Evolutionary conservation across 768 basidiomycete species (phyloP), one percentile per base, ranked within the genome.

Genomic region (Lactarius deliciosus): DNA sequence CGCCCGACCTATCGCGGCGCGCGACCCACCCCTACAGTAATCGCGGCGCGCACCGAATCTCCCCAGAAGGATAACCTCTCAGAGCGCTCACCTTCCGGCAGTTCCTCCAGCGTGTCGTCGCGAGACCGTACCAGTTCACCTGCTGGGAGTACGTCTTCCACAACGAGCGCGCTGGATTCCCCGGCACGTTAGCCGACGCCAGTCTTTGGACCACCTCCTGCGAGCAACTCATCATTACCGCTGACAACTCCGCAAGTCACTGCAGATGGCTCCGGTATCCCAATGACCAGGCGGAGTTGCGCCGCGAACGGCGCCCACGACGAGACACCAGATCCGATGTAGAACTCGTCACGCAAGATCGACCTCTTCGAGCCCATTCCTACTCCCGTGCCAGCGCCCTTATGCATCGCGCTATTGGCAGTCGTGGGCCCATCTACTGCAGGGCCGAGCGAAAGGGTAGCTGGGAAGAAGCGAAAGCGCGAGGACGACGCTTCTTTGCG

Each of bases 401-500:
- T 57, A 1, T 58, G 36, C n/a, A 13, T 58, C 15, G 6, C 3
- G 0, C 56, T 45, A 22, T 57, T 57, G 16, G 45, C 16, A 22
- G 47, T 10, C n/a, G n/a, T 5, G n/a, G n/a, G 13, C 38, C 38
- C n/a, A 0, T 9, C 47, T n/a, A n/a, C 58, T 5, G 1, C 56
- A 22, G 47, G 32, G n/a, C n/a, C 50, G 22, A 66, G 56, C 30
- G 38, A 57, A 15, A 66, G 40, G 47, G 65, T 40, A 11, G 61
- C 56, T 5, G 65, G 65, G 38, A 66, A 66, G 61, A 66, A 63
- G 40, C 61, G 65, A 9, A 62, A 43, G 40, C 56, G 61, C n/a
- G 57, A 62, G 5, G 65, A 58, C 22, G 55, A 61, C 11, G 43
- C 18, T 43, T 8, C 41, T 18, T 20, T 8, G 16, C 30, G 30